phyloP scores from a whole-genome alignment of 2,329 filamentous ascomycete genomes.

The Fusarium caatingaense region DNA sequence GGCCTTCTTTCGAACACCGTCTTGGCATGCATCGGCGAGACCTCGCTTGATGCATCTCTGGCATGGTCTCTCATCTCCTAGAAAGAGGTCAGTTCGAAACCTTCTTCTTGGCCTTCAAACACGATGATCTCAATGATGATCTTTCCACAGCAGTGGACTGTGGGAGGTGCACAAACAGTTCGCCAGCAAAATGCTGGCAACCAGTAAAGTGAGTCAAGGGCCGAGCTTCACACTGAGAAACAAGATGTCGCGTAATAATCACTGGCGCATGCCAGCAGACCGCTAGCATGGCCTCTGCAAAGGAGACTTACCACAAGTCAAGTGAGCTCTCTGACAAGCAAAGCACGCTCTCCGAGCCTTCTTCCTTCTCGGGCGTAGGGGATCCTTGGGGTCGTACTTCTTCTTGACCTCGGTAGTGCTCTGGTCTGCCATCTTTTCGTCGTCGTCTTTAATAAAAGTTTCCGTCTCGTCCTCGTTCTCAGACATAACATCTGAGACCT shows the following conservation, averaged over 20 bases:
- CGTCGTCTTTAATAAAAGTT: constrained; percentile 52
- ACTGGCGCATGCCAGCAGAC: constrained; percentile 6
- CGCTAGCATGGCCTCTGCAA: constrained; percentile 16
- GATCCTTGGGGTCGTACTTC: constrained; percentile 87
- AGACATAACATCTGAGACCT: constrained; percentile 69
- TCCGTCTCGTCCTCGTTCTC: constrained; percentile 69
- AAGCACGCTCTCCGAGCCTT: constrained; percentile 96
- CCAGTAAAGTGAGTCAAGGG: constrained; percentile 3
- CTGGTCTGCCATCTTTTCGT: constrained; percentile 65
- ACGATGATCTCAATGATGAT: constrained; percentile 3
- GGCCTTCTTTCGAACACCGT: constrained; percentile 97
- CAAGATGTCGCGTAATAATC: constrained; percentile 3
- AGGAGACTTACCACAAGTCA: constrained; percentile 90
- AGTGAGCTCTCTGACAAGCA: constrained; percentile 95
- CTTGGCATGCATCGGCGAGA: constrained; percentile 90
- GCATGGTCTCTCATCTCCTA: constrained; percentile 95
- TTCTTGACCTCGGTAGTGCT: constrained; percentile 67
- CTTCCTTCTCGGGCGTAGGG: constrained; percentile 87
- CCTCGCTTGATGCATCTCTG: constrained; percentile 94
- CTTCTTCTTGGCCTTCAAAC: constrained; percentile 8
- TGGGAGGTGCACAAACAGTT: constrained; percentile 4
- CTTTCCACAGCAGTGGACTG: neutral
- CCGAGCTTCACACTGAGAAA: constrained; percentile 30
- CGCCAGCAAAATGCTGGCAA: constrained; percentile 5
- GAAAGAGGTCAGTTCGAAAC: constrained; percentile 37